Base-by-base conservation (phyloP, 2,329 filamentous ascomycete genomes). In the Aspergillus quadricinctus region DNA sequence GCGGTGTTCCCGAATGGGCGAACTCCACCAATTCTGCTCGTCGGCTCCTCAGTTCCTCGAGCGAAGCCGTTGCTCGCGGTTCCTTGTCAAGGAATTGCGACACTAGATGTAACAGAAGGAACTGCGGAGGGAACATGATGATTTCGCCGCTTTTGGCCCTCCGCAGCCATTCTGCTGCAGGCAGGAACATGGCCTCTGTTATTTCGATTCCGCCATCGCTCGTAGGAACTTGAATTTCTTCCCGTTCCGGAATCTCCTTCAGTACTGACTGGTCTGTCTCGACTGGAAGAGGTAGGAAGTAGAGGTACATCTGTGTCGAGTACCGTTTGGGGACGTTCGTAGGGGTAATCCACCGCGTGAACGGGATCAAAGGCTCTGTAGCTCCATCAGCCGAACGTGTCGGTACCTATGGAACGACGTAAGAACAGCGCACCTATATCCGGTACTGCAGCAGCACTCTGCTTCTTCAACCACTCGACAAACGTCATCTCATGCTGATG, bases 231-330 rank as follows among this genome's bases (percentile, higher is more conserved):
- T 88, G 88, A 49, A 90, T 64, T 83, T 78, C 61, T 81, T 84
- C 67, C 81, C 82, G 60, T 63, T 76, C 67, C 45, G 71, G 60
- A 61, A 75, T 58, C 67, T 73, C 64, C 59, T 65, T 31, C 64
- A 67, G 61, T 1, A 74, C 50, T 2, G 62, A 59, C 35, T 67
- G 67, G 27, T 71, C 69, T 3, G 68, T 60, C 14, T 72, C 64
- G 14, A 68, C 57, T n/a, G 75, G 72, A 10, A 87, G 75, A 0
- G 92, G 92, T 2, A 97, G 81, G 73, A 95, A 87, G 74, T 96
- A 96, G 10, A 97, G 73, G 75, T 97, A 99, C 93, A 97, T 97
- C 70, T 97, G 92, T 0, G 93, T 97, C 0, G 89, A 90, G 76
- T 95, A 99, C 48, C 94, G 83, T 65, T 87, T 90, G 0, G 86